Evolutionary conservation across 2,329 filamentous ascomycete species (phyloP).

Genomic region (Beauveria asiatica): DNA sequence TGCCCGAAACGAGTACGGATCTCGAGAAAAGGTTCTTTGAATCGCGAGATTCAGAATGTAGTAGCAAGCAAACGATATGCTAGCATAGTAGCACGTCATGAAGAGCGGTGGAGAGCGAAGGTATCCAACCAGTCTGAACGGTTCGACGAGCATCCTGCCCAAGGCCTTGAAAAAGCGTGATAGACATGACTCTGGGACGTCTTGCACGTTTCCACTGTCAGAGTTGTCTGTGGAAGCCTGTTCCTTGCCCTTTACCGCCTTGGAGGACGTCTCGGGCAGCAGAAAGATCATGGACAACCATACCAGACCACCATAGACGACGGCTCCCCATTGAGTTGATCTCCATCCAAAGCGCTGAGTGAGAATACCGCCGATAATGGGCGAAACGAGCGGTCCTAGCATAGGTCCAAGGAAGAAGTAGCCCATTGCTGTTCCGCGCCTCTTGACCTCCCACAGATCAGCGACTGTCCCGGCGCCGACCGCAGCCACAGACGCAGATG

Average conservation of each 20-base stretch:
- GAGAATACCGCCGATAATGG: slow-evolving; percentile 69
- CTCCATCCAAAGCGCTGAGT: slow-evolving; percentile 63
- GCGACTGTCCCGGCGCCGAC: slow-evolving; percentile 78
- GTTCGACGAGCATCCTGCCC: background rate
- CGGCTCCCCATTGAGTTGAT: slow-evolving; percentile 69
- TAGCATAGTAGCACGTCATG: background rate
- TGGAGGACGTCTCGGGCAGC: slow-evolving; percentile 1
- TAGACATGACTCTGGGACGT: background rate
- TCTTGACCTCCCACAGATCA: slow-evolving; percentile 66
- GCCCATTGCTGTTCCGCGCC: slow-evolving; percentile 70
- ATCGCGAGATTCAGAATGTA: background rate
- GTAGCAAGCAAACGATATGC: background rate
- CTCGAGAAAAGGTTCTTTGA: background rate
- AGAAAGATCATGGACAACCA: slow-evolving; percentile 49
- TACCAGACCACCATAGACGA: slow-evolving; percentile 57
- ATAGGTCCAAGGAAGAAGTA: slow-evolving; percentile 75
- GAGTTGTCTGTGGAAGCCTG: background rate
- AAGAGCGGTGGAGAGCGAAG: background rate
- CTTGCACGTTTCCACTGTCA: background rate
- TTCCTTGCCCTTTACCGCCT: background rate
- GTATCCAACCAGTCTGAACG: background rate
- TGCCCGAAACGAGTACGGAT: background rate
- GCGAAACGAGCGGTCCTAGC: slow-evolving; percentile 64
- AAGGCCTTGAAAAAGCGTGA: background rate
- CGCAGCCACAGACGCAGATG: slow-evolving; percentile 71